Conservation (phyloP, 2,329 filamentous ascomycete species). For the Nigrospora sphaerica region DNA sequence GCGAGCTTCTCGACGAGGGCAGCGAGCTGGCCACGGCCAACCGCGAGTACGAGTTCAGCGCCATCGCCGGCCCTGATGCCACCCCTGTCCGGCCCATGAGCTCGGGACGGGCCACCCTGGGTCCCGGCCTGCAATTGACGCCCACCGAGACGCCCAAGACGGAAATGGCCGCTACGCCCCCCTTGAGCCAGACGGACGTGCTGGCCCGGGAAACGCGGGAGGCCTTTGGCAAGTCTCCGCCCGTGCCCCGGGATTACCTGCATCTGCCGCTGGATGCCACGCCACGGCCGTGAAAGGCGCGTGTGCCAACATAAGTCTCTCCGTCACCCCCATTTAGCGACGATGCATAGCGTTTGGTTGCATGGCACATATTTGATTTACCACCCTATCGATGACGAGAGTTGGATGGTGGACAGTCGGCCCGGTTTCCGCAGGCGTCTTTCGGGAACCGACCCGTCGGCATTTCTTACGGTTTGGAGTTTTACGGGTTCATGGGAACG, state of each 20-base stretch:
- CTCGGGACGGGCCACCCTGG: conserved; percentile 28
- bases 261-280: conserved; percentile 10
- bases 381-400: too few species aligned
- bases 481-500: too few species aligned
- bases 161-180: conserved; percentile 10
- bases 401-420: too few species aligned
- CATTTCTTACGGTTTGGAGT: too few species aligned
- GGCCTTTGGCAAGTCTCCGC: conserved; percentile 12
- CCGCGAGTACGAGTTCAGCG: conserved; percentile 3
- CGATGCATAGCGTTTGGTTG: conserved; percentile 6
- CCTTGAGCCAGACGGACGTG: conserved; percentile 10
- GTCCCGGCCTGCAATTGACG: conserved; percentile 32
- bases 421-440: too few species aligned
- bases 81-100: conserved; percentile 31
- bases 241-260: conserved; percentile 14
- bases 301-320: neutral
- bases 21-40: conserved; percentile 9
- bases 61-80: conserved; percentile 5
- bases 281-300: conserved; percentile 1
- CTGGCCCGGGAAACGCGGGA: conserved; percentile 12
- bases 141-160: conserved; percentile 31
- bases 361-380: neutral
- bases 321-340: neutral
- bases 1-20: conserved; percentile 20
- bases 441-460: too few species aligned